Conservation (phyloP, 345 rosid species). For the Corymbia maculata region DNA sequence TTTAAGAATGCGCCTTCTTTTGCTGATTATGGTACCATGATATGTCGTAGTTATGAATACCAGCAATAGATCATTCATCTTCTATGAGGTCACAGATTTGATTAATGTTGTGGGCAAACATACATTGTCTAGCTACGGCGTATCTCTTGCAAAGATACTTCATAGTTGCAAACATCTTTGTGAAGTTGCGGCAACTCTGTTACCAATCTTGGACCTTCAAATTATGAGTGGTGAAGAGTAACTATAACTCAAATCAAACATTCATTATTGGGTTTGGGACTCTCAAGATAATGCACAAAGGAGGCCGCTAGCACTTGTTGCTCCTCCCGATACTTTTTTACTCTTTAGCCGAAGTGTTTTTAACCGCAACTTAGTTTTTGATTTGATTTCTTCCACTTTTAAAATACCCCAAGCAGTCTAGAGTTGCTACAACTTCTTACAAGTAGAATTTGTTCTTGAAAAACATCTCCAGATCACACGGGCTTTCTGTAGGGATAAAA, state of each 20-base stretch:
- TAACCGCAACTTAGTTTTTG: neutral
- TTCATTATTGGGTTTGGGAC: neutral
- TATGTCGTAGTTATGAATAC: neutral
- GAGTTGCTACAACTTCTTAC: neutral
- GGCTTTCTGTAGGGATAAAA: neutral
- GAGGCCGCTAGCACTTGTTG: neutral
- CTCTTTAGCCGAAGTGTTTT: neutral
- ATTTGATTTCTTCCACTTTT: neutral
- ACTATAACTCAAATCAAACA: neutral
- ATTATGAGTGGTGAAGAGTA: rapidly evolving
- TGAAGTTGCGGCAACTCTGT: rapidly evolving
- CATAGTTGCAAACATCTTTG: neutral
- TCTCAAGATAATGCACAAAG: neutral
- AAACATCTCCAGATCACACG: neutral
- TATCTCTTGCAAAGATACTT: neutral
- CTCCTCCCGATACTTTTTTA: neutral
- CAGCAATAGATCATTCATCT: neutral
- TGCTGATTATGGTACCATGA: neutral
- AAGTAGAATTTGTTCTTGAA: neutral
- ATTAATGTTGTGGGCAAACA: neutral
- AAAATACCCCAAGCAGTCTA: neutral
- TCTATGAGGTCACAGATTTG: neutral
- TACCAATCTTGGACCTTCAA: neutral
- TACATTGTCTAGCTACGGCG: neutral
- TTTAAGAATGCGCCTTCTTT: neutral